Conservation (phyloP, 1,284 basidiomycete species). For the Irpex rosettiformis region DNA sequence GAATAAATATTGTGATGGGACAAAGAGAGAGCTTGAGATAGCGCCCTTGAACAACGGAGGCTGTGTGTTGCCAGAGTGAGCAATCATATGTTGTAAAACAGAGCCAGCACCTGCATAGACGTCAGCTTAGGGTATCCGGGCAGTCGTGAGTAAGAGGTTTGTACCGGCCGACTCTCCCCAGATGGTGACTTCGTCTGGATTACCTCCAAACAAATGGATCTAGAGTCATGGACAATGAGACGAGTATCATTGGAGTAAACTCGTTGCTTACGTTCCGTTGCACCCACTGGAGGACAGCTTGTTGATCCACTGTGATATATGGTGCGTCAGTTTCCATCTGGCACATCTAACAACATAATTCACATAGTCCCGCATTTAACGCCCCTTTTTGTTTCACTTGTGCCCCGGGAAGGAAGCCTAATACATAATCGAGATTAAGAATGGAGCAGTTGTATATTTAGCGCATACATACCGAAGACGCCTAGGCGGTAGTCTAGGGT, state of each 20-base stretch:
- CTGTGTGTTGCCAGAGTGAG: neutral
- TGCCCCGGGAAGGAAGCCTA: neutral
- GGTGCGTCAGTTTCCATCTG: neutral
- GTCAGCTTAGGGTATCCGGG: neutral
- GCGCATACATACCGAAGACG: neutral
- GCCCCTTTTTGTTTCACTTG: slow-evolving; percentile 1
- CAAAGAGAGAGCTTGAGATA: neutral
- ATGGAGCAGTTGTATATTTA: neutral
- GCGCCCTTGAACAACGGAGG: slow-evolving; percentile 1
- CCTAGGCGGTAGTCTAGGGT: neutral
- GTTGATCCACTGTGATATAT: neutral
- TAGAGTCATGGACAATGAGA: neutral
- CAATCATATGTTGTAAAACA: slow-evolving; percentile 1
- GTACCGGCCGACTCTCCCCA: neutral
- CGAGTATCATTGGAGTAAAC: neutral
- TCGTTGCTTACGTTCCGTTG: neutral
- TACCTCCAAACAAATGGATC: neutral
- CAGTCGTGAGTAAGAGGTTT: neutral
- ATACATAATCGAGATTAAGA: neutral
- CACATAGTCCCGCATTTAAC: neutral
- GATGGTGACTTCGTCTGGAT: slow-evolving; percentile 1
- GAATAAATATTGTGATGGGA: neutral
- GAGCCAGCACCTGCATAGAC: neutral
- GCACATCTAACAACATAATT: neutral
- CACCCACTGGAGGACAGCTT: neutral